A percentile compares a stretch with the other conserved stretches of the same genome.
phyloP scores from a whole-genome alignment of 768 basidiomycete genomes.

The Tricholoma bakamatsutake region DNA sequence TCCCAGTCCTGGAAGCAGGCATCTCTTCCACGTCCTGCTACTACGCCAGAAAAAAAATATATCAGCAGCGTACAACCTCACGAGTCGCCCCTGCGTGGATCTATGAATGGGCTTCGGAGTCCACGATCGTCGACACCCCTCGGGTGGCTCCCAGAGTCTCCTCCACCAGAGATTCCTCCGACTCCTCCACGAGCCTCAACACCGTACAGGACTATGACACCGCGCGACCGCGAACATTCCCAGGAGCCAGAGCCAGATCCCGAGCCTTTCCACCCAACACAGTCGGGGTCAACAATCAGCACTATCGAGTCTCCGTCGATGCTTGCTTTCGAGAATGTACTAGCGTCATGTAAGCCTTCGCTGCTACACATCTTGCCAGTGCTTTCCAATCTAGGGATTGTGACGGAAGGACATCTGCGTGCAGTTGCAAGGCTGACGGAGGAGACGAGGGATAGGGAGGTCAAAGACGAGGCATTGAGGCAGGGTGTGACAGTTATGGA shows the following conservation, averaged over 20 bases:
- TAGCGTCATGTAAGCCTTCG: constrained; percentile 60
- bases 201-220: constrained; percentile 8
- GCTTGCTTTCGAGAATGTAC: constrained; percentile 44
- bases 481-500: constrained; percentile 68
- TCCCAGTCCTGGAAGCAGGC: constrained; percentile 13
- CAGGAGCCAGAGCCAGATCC: background rate
- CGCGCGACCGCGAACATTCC: background rate
- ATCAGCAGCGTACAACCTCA: background rate
- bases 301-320: constrained; percentile 32
- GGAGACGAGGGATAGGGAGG: constrained; percentile 61
- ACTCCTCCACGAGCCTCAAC: constrained; percentile 15
- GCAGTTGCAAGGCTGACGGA: constrained; percentile 58
- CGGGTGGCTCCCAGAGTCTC: constrained; percentile 6
- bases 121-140: constrained; percentile 9
- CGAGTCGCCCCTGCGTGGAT: background rate
- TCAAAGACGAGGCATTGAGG: constrained; percentile 64
- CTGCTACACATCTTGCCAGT: constrained; percentile 56
- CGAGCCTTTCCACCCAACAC: constrained; percentile 32
- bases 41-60: constrained; percentile 5
- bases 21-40: constrained; percentile 15
- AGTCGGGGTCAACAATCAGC: constrained; percentile 37
- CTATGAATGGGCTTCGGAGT: background rate
- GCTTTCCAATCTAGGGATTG: constrained; percentile 53
- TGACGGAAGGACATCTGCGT: constrained; percentile 51
- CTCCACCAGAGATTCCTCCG: background rate